Conservation (phyloP, 1,284 basidiomycete genomes). For the Moesziomyces sp. region DNA sequence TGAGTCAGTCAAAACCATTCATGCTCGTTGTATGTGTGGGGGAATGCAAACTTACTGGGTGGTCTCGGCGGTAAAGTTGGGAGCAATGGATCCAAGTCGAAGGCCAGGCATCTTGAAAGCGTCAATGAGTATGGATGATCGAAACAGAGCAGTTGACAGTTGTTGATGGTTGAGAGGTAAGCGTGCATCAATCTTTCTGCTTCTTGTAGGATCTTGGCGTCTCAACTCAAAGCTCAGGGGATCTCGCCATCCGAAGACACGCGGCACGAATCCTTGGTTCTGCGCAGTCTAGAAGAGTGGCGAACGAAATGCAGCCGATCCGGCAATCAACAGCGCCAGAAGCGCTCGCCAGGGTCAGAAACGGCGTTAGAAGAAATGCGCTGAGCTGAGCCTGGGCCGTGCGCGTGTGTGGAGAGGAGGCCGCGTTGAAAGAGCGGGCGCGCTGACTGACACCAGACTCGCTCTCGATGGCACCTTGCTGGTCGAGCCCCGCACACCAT, state of each 20-base stretch:
- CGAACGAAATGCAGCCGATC: too few relatives aligned
- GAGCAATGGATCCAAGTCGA: constrained; percentile 64
- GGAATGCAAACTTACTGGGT: constrained; percentile 51
- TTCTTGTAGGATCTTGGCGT: constrained; percentile 11
- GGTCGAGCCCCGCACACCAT: constrained; percentile 15
- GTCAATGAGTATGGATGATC: constrained; percentile 2
- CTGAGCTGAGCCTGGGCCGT: neutral
- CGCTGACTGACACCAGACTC: constrained; percentile 9
- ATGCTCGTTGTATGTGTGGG: neutral
- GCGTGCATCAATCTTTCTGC: neutral
- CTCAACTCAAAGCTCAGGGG: neutral
- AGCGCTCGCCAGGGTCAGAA: neutral
- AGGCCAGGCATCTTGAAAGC: constrained; percentile 67
- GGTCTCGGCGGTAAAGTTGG: constrained; percentile 66
- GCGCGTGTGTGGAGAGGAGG: neutral
- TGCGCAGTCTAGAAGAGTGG: too few relatives aligned
- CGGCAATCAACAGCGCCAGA: too few relatives aligned
- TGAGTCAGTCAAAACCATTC: too few relatives aligned
- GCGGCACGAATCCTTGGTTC: too few relatives aligned
- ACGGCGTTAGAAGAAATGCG: constrained; percentile 4
- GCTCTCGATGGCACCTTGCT: constrained; percentile 17
- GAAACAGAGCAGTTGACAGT: neutral
- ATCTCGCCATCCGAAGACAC: neutral
- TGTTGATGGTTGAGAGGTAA: neutral
- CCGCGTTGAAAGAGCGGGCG: constrained; percentile 1